phyloP scores from a whole-genome alignment of 2,329 filamentous ascomycete species.

The Cordyceps cateniannulata region DNA sequence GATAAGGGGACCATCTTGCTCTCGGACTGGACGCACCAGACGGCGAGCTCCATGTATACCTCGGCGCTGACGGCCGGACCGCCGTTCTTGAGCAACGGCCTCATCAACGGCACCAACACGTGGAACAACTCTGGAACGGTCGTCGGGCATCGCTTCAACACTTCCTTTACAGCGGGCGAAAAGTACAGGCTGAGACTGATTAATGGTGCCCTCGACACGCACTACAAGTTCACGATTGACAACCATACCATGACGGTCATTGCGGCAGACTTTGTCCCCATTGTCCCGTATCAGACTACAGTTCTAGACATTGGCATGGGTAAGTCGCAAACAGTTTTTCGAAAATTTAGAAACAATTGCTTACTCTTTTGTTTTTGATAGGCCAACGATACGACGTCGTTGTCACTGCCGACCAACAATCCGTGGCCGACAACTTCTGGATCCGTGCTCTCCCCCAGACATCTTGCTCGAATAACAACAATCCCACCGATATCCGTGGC shows the following conservation, averaged over 20 bases:
- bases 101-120: conserved; percentile 33
- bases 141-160: conserved; percentile 28
- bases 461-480: conserved; percentile 34
- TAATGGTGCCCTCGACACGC: conserved; percentile 38
- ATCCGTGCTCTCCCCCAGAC: conserved; percentile 39
- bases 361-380: neutral
- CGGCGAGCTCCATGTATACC: neutral
- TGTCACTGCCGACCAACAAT: neutral
- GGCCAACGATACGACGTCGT: neutral
- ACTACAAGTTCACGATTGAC: conserved; percentile 46
- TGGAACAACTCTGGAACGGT: conserved; percentile 16
- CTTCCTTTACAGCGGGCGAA: conserved; percentile 34
- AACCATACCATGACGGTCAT: conserved; percentile 53
- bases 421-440: conserved; percentile 34
- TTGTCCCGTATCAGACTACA: conserved; percentile 46
- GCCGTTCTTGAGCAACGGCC: conserved; percentile 34
- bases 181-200: conserved; percentile 42
- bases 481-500: conserved; percentile 31
- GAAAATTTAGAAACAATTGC: neutral
- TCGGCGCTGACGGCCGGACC: neutral
- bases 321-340: conserved; percentile 17
- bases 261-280: conserved; percentile 50
- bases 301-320: conserved; percentile 45
- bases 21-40: conserved; percentile 49
- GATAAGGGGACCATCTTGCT: conserved; percentile 55